Percentiles rank a stretch among this genome's conserved stretches.
Conservation (phyloP, 2,329 filamentous ascomycete species). For the Tolypocladium capitatum region DNA sequence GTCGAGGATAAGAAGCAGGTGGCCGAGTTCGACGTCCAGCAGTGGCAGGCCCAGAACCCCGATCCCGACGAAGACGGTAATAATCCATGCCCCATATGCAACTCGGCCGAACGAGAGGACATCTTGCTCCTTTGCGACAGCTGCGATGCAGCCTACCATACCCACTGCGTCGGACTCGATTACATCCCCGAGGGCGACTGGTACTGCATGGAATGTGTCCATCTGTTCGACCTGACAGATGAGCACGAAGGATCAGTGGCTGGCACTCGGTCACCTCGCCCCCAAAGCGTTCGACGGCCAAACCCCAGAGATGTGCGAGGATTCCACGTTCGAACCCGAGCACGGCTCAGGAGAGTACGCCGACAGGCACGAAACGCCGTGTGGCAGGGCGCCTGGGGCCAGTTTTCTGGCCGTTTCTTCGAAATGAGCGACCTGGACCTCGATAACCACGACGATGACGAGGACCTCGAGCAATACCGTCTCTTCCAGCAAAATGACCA, state of each 20-base stretch:
- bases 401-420: constrained; percentile 46
- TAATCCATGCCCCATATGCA: constrained; percentile 73
- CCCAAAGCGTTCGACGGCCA: constrained; percentile 17
- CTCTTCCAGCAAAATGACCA: constrained; percentile 40
- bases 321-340: constrained; percentile 37
- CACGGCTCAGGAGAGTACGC: constrained; percentile 41
- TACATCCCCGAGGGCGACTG: constrained; percentile 64
- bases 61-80: constrained; percentile 52
- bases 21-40: constrained; percentile 71
- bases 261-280: constrained; percentile 18
- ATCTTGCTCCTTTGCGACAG: constrained; percentile 80
- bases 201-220: constrained; percentile 79
- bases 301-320: constrained; percentile 19
- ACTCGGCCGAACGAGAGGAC: constrained; percentile 67
- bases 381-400: constrained; percentile 78
- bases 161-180: constrained; percentile 78
- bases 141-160: constrained; percentile 83
- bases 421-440: constrained; percentile 37
- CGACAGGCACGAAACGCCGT: constrained; percentile 59
- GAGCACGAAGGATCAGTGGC: constrained; percentile 19
- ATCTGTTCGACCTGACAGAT: constrained; percentile 27
- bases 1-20: constrained; percentile 81
- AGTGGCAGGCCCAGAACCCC: constrained; percentile 57
- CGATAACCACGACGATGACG: constrained; percentile 38
- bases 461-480: constrained; percentile 49